Evolutionary conservation across 805 yeast genomes (phyloP).

Genomic region (Sugiyamaella chiloensis): DNA sequence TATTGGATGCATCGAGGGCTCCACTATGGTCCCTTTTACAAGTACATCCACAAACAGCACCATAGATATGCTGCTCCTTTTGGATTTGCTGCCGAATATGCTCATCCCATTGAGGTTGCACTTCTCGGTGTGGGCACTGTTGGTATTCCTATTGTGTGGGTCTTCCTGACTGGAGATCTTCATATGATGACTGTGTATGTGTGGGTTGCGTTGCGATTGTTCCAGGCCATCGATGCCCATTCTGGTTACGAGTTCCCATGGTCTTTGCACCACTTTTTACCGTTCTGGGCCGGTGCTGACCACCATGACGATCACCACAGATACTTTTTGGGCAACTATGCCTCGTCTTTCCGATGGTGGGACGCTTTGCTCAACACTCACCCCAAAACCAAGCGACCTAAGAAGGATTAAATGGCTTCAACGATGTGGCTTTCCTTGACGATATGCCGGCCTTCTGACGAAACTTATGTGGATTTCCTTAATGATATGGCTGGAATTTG

Average conservation of each 20-base stretch:
- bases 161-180: conserved; percentile 67
- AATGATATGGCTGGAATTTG: too few relatives aligned
- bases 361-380: conserved; percentile 78
- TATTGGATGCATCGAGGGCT: conserved; percentile 91
- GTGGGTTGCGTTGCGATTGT: conserved; percentile 85
- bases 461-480: too few relatives aligned
- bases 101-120: conserved; percentile 92
- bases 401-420: conserved; percentile 24
- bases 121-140: conserved; percentile 93
- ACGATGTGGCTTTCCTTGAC: too few relatives aligned
- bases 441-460: too few relatives aligned
- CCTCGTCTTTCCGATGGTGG: conserved; percentile 96
- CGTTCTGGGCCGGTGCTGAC: conserved; percentile 98
- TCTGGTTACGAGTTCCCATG: conserved; percentile 98
- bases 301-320: conserved; percentile 98
- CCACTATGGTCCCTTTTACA: conserved; percentile 82
- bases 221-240: conserved; percentile 97
- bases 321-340: conserved; percentile 92
- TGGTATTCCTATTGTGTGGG: conserved; percentile 87
- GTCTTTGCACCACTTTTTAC: conserved; percentile 87
- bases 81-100: conserved; percentile 96
- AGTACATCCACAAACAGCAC: conserved; percentile 93
- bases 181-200: conserved; percentile 85
- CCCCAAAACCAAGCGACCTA: conserved; percentile 47
- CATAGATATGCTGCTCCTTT: conserved; percentile 98